Evolutionary conservation across 202 grass and related monocot genomes (phyloP).

Genomic region (Sporobolus alterniflorus): DNA sequence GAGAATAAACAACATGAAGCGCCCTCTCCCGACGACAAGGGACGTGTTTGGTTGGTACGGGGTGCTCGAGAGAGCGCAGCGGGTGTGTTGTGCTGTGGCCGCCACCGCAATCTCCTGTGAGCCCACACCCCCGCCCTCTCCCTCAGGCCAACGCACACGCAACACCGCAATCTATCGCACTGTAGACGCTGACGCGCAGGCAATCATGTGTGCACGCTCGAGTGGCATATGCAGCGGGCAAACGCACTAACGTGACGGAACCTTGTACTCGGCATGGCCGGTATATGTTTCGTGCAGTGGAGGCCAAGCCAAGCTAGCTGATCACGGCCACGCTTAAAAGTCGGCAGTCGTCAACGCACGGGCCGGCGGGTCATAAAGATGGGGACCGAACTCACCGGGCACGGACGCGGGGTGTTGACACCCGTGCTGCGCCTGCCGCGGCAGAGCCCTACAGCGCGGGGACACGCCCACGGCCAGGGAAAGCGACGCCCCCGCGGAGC

Average conservation of each 20-base stretch:
- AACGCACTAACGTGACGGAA: neutral
- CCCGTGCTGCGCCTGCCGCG: slow-evolving; percentile 23
- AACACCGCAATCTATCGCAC: neutral
- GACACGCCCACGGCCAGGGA: no score
- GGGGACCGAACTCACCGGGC: neutral
- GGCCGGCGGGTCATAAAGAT: neutral
- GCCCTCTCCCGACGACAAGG: slow-evolving; percentile 23
- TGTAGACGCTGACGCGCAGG: neutral
- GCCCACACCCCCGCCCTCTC: no score
- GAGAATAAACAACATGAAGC: neutral
- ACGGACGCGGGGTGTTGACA: slow-evolving; percentile 23
- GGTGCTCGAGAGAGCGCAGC: slow-evolving; percentile 41
- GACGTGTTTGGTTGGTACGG: slow-evolving; percentile 55
- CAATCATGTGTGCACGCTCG: slow-evolving; percentile 34
- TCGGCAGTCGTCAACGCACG: neutral
- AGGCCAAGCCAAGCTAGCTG: neutral
- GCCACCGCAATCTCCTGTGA: slow-evolving; percentile 6
- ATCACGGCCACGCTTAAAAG: neutral
- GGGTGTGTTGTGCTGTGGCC: neutral
- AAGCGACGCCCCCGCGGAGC: slow-evolving; percentile 12
- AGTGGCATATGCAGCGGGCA: no score
- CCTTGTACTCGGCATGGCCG: no score
- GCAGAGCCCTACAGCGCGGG: slow-evolving; percentile 25
- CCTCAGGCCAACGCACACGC: neutral
- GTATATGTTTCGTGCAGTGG: slow-evolving; percentile 10